Evolutionary conservation across 352 stramenopile genomes (phyloP).

Genomic region (Pythium phragmitis): DNA sequence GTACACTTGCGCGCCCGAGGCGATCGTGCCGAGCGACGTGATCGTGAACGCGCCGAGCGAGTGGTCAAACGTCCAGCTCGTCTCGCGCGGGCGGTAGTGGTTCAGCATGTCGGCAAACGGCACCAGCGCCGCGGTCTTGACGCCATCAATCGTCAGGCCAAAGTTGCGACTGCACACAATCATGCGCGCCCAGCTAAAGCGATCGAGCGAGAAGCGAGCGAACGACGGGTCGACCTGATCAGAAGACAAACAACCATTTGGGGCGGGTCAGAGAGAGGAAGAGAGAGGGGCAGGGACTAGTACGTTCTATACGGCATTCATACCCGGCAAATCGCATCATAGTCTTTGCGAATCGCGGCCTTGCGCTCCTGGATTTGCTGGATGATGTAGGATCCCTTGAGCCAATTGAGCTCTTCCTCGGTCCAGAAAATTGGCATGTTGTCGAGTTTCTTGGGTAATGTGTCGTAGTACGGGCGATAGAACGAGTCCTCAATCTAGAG

Average conservation of each 20-base stretch:
- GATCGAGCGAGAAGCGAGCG: constrained; percentile 91
- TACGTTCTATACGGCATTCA: background rate
- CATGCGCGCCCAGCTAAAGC: constrained; percentile 99
- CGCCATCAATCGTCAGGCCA: constrained; percentile 95
- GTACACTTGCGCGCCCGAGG: constrained; percentile 93
- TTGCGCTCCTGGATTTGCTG: constrained; percentile 96
- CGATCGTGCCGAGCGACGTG: constrained; percentile 83
- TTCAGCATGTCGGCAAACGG: constrained; percentile 99
- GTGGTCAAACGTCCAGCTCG: constrained; percentile 90
- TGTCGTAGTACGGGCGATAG: constrained; percentile 97
- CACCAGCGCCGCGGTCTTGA: constrained; percentile 97
- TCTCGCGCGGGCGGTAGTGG: constrained; percentile 98
- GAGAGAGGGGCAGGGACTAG: background rate
- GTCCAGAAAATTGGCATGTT: constrained; percentile 99
- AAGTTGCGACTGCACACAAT: constrained; percentile 99
- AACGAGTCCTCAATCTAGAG: constrained; percentile 72
- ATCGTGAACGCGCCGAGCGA: constrained; percentile 87
- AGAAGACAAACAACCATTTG: background rate
- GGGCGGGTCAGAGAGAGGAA: no score
- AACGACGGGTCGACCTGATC: constrained; percentile 87
- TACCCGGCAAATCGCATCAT: constrained; percentile 93
- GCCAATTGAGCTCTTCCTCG: constrained; percentile 91
- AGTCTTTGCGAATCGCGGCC: constrained; percentile 96
- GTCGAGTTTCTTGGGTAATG: constrained; percentile 91
- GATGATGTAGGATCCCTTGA: constrained; percentile 92